Percentiles rank a stretch among this genome's conserved stretches.
Evolutionary conservation across 768 basidiomycete genomes (phyloP).

Genomic region (Russula abietina): DNA sequence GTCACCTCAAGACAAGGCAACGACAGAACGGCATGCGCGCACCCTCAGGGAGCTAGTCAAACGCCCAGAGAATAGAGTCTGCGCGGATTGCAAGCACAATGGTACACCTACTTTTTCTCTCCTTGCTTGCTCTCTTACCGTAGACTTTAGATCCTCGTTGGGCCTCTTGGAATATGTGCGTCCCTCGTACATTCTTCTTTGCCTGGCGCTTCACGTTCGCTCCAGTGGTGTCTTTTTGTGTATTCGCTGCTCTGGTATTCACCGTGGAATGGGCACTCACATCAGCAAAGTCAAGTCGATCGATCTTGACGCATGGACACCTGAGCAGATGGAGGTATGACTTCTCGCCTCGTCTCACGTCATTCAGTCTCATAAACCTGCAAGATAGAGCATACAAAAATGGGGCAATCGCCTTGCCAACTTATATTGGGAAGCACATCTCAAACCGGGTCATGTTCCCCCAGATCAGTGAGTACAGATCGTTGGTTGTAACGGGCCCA

Average conservation of each 20-base stretch:
- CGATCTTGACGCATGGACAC: constrained; percentile 96
- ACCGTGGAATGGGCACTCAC: constrained; percentile 97
- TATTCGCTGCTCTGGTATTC: constrained; percentile 95
- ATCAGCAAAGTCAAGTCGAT: constrained; percentile 97
- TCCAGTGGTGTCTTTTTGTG: constrained; percentile 87
- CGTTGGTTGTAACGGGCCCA: neutral
- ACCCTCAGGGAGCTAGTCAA: constrained; percentile 85
- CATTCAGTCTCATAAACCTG: neutral
- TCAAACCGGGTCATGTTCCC: constrained; percentile 85
- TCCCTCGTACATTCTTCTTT: constrained; percentile 2
- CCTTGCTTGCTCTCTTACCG: neutral
- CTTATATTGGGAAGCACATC: constrained; percentile 94
- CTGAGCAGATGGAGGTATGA: constrained; percentile 88
- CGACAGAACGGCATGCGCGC: constrained; percentile 70
- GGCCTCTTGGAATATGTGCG: constrained; percentile 96
- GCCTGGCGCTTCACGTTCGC: constrained; percentile 3
- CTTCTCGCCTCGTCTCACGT: constrained; percentile 2
- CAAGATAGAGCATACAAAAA: constrained; percentile 65
- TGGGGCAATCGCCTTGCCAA: constrained; percentile 96
- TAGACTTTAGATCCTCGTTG: constrained; percentile 76
- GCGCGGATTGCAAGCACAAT: constrained; percentile 95
- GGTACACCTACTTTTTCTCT: constrained; percentile 46
- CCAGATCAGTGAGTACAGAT: constrained; percentile 76
- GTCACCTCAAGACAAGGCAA: constrained; percentile 72
- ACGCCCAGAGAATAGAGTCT: constrained; percentile 85